These are phyloP conservation scores for Ajuga chamaepitys DNA, from an alignment of 257 asterid genomes.

Conservation along the genomic window DNA sequence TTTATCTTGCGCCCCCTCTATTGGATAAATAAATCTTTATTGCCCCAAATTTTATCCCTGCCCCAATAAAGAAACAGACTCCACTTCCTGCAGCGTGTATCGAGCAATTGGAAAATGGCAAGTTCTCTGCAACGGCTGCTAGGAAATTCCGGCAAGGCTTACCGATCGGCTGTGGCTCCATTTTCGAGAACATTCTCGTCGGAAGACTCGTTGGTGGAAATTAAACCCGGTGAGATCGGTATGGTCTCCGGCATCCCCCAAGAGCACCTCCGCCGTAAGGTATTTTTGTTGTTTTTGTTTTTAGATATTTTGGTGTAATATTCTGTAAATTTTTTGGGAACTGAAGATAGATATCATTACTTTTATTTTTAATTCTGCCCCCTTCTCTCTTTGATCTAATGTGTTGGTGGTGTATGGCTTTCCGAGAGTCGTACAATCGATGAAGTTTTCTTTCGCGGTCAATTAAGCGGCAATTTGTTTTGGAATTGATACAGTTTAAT, in stretches of 20 bases:
- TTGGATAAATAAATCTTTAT: background rate
- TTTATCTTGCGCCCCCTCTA: conserved; percentile 2
- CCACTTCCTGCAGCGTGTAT: conserved; percentile 2
- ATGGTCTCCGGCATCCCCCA: conserved; percentile 82
- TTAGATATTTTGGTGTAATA: background rate
- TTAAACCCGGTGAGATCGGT: conserved; percentile 82
- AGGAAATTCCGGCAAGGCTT: conserved; percentile 31
- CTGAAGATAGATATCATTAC: background rate
- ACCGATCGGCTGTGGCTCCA: conserved; percentile 32
- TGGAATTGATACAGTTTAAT: background rate
- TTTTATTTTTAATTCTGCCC: background rate
- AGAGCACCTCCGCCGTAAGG: conserved; percentile 79
- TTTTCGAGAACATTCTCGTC: conserved; percentile 51
- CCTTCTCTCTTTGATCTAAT: background rate
- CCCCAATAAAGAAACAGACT: background rate
- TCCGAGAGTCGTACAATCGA: background rate
- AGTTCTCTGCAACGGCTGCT: conserved; percentile 55
- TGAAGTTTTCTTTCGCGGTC: background rate
- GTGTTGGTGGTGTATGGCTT: background rate
- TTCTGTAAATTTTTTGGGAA: background rate
- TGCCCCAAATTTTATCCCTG: background rate
- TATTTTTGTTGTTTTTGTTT: conserved; percentile 10
- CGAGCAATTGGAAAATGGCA: conserved; percentile 46
- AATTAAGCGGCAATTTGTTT: background rate
- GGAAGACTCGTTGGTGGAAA: conserved; percentile 63